Base-by-base conservation (phyloP, 208 protist genomes). In the Balamuthia mandrillaris region DNA sequence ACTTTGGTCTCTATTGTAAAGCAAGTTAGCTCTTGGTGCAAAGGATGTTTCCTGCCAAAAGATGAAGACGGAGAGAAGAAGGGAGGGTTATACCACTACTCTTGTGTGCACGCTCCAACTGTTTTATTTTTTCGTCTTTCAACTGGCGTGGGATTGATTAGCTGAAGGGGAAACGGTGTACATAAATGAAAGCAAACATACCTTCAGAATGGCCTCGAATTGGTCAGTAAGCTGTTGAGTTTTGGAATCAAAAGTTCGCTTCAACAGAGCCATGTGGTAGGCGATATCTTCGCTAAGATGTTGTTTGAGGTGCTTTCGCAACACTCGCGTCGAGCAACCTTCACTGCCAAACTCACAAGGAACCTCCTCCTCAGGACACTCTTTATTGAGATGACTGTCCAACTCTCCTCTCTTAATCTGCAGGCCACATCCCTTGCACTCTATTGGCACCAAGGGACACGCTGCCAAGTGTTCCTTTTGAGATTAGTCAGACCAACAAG, bases 391-490 rank as follows among this genome's bases (percentile, higher is more conserved):
- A 18, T 75, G 66, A 9, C 42, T 27, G n/a, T 78, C 68, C 27
- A 78, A 5, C 68, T 78, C 68, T 29, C 68, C 68, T 3, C 68
- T 41, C 1, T 6, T 5, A 41, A 78, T 41, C 68, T 78, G 45
- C 27, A 56, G 3, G 51, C 31, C 47, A 75, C 86, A 88, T 33
- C 44, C 63, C 42, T 24, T 54, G 45, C 86, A 88, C 31, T 79
- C 63, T 12, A 85, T 65, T 1, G 58, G 33, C 54, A 65, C 51
- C 51, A 85, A 81, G 44, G 82, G 79, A 79, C 86, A 88, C 51
- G 82, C 58, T 41, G 29, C 24, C 45, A 78, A 29, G 78, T 88
- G 86, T 0, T 85, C 77, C 83, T 86, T n/a, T 77, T n/a, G n/a
- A n/a, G n/a, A 31, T 31, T 12, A 65, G 14, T 24, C 10, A 65